Percentiles rank a stretch among this genome's conserved stretches.
Evolutionary conservation across 1,284 basidiomycete species (phyloP).

Genomic region (Trichosporon inkin): DNA sequence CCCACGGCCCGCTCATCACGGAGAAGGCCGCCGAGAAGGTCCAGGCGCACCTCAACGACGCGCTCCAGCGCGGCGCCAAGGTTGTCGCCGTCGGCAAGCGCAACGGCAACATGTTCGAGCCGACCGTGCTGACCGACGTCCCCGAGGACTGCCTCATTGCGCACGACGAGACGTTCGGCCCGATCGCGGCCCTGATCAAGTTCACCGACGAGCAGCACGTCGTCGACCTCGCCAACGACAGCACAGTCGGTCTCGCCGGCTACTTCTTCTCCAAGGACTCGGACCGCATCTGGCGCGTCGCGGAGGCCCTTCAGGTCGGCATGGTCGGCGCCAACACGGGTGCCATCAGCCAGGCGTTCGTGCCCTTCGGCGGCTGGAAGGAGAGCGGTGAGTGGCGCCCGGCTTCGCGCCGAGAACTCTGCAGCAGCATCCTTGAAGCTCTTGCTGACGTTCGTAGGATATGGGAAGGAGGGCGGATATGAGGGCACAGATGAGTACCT

Average conservation of each 20-base stretch:
- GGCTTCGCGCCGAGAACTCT: too few relatives aligned
- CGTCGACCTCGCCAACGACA: constrained; percentile 75
- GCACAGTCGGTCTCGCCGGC: constrained; percentile 79
- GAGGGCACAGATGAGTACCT: constrained; percentile 46
- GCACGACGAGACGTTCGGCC: constrained; percentile 84
- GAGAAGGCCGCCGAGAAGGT: constrained; percentile 82
- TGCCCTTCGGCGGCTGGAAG: constrained; percentile 82
- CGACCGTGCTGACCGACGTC: constrained; percentile 88
- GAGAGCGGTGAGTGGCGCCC: constrained; percentile 24
- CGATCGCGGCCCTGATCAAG: constrained; percentile 59
- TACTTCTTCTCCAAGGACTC: constrained; percentile 92
- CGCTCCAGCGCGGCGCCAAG: constrained; percentile 75
- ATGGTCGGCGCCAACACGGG: constrained; percentile 75
- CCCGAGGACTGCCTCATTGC: constrained; percentile 58
- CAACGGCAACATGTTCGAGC: constrained; percentile 68
- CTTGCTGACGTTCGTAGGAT: constrained; percentile 27
- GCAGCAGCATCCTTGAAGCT: too few relatives aligned
- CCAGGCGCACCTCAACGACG: constrained; percentile 77
- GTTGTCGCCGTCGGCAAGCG: constrained; percentile 80
- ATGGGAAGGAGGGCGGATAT: constrained; percentile 44
- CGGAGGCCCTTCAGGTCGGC: constrained; percentile 92
- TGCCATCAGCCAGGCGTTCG: constrained; percentile 59
- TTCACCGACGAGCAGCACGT: constrained; percentile 94
- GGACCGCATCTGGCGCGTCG: constrained; percentile 90
- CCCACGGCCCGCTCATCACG: constrained; percentile 93